Percentiles rank a stretch among this genome's conserved stretches.
phyloP scores from a whole-genome alignment of 2,329 filamentous ascomycete genomes.

The Fonsecaea nubica region DNA sequence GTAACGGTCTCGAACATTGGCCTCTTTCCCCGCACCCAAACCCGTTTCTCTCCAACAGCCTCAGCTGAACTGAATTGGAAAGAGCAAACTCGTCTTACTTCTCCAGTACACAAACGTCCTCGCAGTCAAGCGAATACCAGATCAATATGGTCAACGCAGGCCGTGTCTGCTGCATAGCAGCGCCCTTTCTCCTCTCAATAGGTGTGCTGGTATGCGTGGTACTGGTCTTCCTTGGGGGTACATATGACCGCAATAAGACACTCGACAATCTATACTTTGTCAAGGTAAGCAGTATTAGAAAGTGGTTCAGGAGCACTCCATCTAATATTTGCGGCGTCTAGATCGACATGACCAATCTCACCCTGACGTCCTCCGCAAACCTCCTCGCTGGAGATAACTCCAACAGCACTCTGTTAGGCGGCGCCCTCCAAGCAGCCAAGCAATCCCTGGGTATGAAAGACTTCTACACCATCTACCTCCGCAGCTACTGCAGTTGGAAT shows the following conservation, averaged over 20 bases:
- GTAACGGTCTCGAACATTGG: conserved; percentile 8
- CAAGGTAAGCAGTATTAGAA: conserved; percentile 45
- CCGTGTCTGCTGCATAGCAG: conserved; percentile 82
- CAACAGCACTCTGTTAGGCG: conserved; percentile 45
- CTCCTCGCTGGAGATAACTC: conserved; percentile 43
- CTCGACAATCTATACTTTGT: conserved; percentile 64
- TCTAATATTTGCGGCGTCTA: conserved; percentile 48
- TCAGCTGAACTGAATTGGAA: conserved; percentile 14
- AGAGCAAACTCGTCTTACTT: conserved; percentile 8
- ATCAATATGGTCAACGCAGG: conserved; percentile 71
- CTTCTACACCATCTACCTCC: conserved; percentile 81
- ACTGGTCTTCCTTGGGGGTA: conserved; percentile 64
- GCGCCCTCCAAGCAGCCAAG: conserved; percentile 48
- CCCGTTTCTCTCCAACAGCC: conserved; percentile 12
- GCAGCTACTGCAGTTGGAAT: conserved; percentile 80
- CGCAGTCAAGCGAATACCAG: neutral
- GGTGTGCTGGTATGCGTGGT: conserved; percentile 73
- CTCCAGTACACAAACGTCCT: neutral
- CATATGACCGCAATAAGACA: conserved; percentile 55
- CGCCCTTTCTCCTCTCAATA: conserved; percentile 82
- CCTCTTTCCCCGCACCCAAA: conserved; percentile 16
- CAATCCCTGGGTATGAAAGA: conserved; percentile 68
- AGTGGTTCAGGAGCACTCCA: neutral
- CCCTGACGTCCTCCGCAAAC: conserved; percentile 53
- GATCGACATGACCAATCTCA: conserved; percentile 69